These are phyloP conservation scores for Aspergillus caelatus DNA, from an alignment of 2,329 filamentous ascomycete genomes.

Conservation along the genomic window DNA sequence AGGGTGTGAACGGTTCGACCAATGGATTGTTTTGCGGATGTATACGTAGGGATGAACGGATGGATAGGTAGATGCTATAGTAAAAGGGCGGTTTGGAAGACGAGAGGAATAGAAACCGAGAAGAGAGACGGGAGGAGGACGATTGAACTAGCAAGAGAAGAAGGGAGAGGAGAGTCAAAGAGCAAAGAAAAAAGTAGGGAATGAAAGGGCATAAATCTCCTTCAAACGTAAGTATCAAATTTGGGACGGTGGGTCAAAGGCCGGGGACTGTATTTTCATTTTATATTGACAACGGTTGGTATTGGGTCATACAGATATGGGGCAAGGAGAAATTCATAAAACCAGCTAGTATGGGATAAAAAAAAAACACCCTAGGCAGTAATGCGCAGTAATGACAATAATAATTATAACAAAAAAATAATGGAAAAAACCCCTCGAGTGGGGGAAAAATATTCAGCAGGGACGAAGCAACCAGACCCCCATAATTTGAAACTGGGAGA, in stretches of 20 bases:
- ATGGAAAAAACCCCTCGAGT: neutral
- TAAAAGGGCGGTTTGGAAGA: neutral
- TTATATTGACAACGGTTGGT: constrained; percentile 7
- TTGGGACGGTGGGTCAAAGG: constrained; percentile 17
- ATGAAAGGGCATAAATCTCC: constrained; percentile 12
- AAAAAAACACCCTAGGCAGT: neutral
- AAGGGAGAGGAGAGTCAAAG: neutral
- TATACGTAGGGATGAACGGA: neutral
- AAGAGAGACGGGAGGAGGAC: neutral
- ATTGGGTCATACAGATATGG: neutral
- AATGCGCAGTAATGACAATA: neutral
- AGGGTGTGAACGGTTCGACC: neutral
- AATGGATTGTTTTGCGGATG: neutral
- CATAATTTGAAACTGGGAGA: constrained; percentile 11
- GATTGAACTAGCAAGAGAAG: neutral
- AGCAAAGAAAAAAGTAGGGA: constrained; percentile 12
- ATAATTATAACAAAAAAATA: neutral
- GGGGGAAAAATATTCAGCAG: constrained; percentile 12
- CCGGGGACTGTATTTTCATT: constrained; percentile 8
- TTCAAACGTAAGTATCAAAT: constrained; percentile 28
- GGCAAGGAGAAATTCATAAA: neutral
- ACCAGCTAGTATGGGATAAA: neutral
- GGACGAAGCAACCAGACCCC: neutral
- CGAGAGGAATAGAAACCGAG: neutral
- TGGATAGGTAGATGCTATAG: neutral